These are phyloP conservation scores for Mycena filopes DNA, from an alignment of 768 basidiomycete species.

Conservation along the genomic window DNA sequence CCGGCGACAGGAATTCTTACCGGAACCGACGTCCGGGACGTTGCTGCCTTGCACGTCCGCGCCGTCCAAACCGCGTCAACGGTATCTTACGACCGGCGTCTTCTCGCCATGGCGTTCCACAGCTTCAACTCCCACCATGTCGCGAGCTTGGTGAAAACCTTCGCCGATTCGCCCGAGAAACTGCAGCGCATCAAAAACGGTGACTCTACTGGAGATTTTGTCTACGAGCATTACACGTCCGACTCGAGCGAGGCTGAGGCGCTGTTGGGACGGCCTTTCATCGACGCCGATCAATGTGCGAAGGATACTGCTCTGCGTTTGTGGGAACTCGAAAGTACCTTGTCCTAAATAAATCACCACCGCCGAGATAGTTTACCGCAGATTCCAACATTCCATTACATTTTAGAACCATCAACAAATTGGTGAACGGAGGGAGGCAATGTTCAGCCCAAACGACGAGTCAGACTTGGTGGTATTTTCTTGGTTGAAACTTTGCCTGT, in stretches of 20 bases:
- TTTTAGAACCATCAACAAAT: too few relatives aligned
- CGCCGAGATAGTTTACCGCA: too few relatives aligned
- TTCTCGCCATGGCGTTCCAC: slow-evolving; percentile 16
- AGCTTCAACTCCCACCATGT: slow-evolving; percentile 15
- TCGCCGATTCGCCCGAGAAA: slow-evolving; percentile 8
- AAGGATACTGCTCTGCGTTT: slow-evolving; percentile 8
- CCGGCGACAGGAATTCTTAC: neutral
- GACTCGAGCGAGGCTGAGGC: slow-evolving; percentile 13
- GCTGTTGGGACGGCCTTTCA: slow-evolving; percentile 8
- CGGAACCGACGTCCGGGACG: slow-evolving; percentile 2
- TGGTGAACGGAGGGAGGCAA: too few relatives aligned
- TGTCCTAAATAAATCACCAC: too few relatives aligned
- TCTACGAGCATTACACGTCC: slow-evolving; percentile 10
- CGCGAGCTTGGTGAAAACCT: neutral
- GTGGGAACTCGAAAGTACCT: slow-evolving; percentile 2
- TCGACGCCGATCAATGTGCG: neutral
- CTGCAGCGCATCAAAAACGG: slow-evolving; percentile 15
- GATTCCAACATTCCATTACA: too few relatives aligned
- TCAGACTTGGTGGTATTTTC: too few relatives aligned
- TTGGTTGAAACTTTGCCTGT: too few relatives aligned
- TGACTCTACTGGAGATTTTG: too few relatives aligned
- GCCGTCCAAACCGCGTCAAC: slow-evolving; percentile 2
- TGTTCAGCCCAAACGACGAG: too few relatives aligned
- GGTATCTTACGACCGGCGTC: slow-evolving; percentile 1
- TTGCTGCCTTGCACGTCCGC: slow-evolving; percentile 12